Base-by-base conservation (phyloP, 1,284 basidiomycete species). In the Puccinia triticina region DNA sequence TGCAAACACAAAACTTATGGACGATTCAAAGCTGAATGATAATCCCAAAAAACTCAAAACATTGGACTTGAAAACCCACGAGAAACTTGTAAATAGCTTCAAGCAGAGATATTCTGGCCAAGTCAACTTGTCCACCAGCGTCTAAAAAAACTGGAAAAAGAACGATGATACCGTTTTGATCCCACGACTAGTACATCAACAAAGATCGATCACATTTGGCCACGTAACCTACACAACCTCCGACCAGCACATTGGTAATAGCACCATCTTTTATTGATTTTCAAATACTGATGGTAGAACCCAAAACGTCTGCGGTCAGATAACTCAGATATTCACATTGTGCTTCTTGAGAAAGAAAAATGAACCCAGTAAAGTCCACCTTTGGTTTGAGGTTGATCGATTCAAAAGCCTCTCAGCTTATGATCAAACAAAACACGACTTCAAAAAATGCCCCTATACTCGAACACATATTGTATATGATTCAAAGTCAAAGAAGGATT, bases 281-380 rank as follows among this genome's bases (percentile, higher is more conserved):
- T 43, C 12, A 12, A 12, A 43, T 43, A 43, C 40, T 12, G 12
- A 43, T 43, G 40, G 40, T 12, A 43, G 40, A 57, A 59, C 16
- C 4, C 53, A 3, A 11, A n/a, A 29, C 11, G 40, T 50, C 4
- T 77, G 75, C 12, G 75, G 59, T 2, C 59, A 61, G 64, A 77
- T 77, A 40, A 77, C 32, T 46, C n/a, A 77, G 57, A 77, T 77
- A n/a, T 77, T 77, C 21, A 77, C 64, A 18, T 66, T 50, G 7
- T n/a, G 64, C n/a, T 48, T 29, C 46, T 46, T 26, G 23, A 34
- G 21, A 0, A 14, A 48, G 11, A 77, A 77, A 29, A 32, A 66
- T 46, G 40, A 34, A 14, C 64, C 37, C 40, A 11, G 37, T 67
- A n/a, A 46, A 61, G 34, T 66, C 26, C 75, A 77, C 18, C 75